Evolutionary conservation across 2,329 filamentous ascomycete species (phyloP), one percentile per base, ranked within the genome.

Genomic region (Cercospora sp.): DNA sequence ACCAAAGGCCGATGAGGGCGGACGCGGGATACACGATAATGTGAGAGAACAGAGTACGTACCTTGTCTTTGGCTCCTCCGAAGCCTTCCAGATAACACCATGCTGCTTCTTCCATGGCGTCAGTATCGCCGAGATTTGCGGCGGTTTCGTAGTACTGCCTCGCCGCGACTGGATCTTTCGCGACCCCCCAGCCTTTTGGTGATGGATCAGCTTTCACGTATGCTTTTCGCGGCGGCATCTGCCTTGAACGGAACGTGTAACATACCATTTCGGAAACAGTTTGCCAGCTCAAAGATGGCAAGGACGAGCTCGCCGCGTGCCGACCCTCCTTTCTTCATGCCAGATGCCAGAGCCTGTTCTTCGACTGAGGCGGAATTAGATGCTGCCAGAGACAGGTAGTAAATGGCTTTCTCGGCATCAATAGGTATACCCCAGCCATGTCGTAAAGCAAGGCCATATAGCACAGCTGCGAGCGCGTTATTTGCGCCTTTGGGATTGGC

Each of bases 81-180:
- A 97, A 97, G n/a, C 95, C 95, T 78, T 97, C 91, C 30, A 96
- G 81, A 84, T 95, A 98, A 83, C 95, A 99, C 93, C 93, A 97
- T 40, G 90, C 95, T 64, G 90, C 90, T 80, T 98, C 94, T 78
- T 97, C 97, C 94, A 98, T 97, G 67, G 94, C 95, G 82, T 99
- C 95, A 55, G 92, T 92, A 80, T 99, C 95, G 69, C 95, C 95
- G 73, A 99, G 83, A 79, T 99, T 98, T 69, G 95, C 95, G 30
- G 95, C 95, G 9, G 94, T 97, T 82, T 98, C 94, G 80, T 98
- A 99, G 80, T 98, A 99, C 86, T 97, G 85, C 74, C 85, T 84
- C 60, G 95, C 95, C 58, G 95, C 95, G 63, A 92, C 85, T 40
- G 93, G 87, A 79, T 99, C 95, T 77, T 91, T 91, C 70, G 88